Conservation (phyloP, 768 basidiomycete species). For the Boletus rubescentipes region DNA sequence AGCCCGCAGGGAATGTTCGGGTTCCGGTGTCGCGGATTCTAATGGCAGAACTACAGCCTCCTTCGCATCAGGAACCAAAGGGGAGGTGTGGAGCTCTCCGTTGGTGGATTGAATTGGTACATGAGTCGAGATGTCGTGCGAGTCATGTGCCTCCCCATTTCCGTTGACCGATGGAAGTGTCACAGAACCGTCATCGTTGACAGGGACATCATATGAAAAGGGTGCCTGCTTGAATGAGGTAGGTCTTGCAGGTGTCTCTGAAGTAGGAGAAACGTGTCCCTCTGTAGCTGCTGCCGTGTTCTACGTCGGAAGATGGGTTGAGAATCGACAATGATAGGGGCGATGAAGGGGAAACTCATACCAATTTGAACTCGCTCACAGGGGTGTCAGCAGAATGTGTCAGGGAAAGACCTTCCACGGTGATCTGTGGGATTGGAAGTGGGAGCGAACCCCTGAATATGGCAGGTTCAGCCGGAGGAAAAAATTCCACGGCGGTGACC, state of each 20-base stretch:
- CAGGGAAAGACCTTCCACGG: conserved; percentile 7
- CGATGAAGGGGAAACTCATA: not conserved
- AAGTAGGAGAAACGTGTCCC: conserved; percentile 8
- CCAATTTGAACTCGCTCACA: conserved; percentile 18
- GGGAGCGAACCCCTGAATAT: conserved; percentile 9
- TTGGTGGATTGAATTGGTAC: conserved; percentile 10
- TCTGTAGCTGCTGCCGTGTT: conserved; percentile 25
- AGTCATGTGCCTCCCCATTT: conserved; percentile 6
- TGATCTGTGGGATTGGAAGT: conserved; percentile 20
- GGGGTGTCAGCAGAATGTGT: conserved; percentile 37
- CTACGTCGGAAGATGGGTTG: conserved; percentile 3
- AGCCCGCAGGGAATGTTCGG: not conserved
- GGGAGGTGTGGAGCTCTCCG: not conserved
- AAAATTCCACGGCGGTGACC: conserved; percentile 28
- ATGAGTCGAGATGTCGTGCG: conserved; percentile 21
- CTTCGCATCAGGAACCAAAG: conserved; percentile 1
- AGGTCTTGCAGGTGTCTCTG: not conserved
- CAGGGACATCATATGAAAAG: conserved; percentile 27
- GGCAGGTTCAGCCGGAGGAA: conserved; percentile 12
- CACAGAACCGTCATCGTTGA: conserved; percentile 34
- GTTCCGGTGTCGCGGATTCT: not conserved
- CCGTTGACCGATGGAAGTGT: conserved; percentile 12
- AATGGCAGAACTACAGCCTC: not conserved
- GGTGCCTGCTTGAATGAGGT: conserved; percentile 1
- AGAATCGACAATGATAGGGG: not conserved